Percentiles rank a stretch among this genome's conserved stretches.
Conservation (phyloP, 2,329 filamentous ascomycete species). For the Epichloe uncinata region DNA sequence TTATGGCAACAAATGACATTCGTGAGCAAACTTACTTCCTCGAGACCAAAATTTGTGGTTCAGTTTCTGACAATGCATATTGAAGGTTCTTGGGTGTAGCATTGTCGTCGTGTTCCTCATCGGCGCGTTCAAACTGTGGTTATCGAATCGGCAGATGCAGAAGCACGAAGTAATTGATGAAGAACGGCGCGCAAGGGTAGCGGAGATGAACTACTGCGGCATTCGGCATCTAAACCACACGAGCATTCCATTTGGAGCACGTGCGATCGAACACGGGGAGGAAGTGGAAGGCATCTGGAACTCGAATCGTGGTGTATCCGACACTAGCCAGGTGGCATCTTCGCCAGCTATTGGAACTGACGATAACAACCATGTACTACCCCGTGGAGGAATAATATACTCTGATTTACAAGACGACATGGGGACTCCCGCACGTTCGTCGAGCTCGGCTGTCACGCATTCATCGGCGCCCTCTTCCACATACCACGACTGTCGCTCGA, state of each 20-base stretch:
- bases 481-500: neutral
- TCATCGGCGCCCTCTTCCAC: slow-evolving; percentile 1
- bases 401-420: neutral
- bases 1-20: slow-evolving; percentile 87
- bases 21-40: slow-evolving; percentile 39
- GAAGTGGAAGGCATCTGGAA: slow-evolving; percentile 80
- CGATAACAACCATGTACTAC: neutral
- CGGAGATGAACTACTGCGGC: slow-evolving; percentile 42
- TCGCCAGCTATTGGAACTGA: slow-evolving; percentile 12
- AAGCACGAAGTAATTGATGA: slow-evolving; percentile 53
- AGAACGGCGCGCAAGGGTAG: slow-evolving; percentile 43
- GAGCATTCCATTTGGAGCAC: slow-evolving; percentile 73
- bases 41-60: too few species aligned
- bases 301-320: slow-evolving; percentile 35
- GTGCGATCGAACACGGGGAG: slow-evolving; percentile 71
- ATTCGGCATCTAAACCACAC: slow-evolving; percentile 26
- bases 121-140: slow-evolving; percentile 55
- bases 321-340: slow-evolving; percentile 11
- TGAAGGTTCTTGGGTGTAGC: slow-evolving; percentile 55
- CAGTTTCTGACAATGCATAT: neutral
- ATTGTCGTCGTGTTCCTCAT: slow-evolving; percentile 58
- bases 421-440: neutral
- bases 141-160: slow-evolving; percentile 39
- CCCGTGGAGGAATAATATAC: neutral
- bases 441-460: neutral